A percentile compares a stretch with the other conserved stretches of the same genome.
Conservation (phyloP, 305 asterid genomes). For the Andrographis paniculata region DNA sequence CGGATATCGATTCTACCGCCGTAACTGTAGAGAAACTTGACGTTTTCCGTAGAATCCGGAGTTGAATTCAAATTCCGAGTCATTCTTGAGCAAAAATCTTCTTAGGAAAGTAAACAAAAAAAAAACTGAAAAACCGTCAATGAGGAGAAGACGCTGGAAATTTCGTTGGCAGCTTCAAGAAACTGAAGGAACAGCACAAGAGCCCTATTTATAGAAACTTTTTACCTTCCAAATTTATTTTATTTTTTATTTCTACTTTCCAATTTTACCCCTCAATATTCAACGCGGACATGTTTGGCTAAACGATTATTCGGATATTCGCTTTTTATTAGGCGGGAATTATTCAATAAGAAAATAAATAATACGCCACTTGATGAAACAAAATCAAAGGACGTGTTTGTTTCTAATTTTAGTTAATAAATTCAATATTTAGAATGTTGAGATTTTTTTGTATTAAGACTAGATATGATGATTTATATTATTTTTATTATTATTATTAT, state of each 20-base stretch:
- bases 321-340: background rate
- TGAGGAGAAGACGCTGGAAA: constrained; percentile 17
- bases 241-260: no score
- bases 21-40: constrained; percentile 83
- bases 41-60: constrained; percentile 9
- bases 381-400: no score
- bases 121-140: no score
- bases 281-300: constrained; percentile 1
- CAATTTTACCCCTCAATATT: no score
- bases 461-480: no score
- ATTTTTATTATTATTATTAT: no score
- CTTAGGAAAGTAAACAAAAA: background rate
- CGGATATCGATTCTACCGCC: constrained; percentile 66
- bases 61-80: constrained; percentile 21
- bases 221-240: no score
- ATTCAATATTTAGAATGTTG: no score
- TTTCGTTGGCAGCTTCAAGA: constrained; percentile 24
- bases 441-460: no score
- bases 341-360: no score
- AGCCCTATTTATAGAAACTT: constrained; percentile 29
- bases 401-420: no score
- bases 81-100: constrained; percentile 15
- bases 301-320: constrained; percentile 1
- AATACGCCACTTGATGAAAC: no score
- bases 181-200: constrained; percentile 4